A percentile compares a stretch with the other conserved stretches of the same genome.
These are phyloP conservation scores for Leishmania tarentolae DNA, from an alignment of 208 protist species.

Conservation along the genomic window DNA sequence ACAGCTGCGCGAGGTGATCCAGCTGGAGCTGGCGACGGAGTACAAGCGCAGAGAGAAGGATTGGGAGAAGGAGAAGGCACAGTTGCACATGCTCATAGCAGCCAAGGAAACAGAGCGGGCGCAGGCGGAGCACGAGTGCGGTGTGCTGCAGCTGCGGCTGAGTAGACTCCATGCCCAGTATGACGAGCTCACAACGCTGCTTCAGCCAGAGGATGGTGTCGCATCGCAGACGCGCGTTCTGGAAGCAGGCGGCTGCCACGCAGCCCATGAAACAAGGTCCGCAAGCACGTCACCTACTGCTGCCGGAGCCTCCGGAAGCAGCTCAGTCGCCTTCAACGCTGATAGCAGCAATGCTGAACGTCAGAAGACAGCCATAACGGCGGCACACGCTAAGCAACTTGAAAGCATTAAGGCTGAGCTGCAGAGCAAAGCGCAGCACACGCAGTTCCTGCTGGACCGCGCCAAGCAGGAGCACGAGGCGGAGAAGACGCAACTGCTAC, in stretches of 20 bases:
- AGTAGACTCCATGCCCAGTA: slow-evolving; percentile 24
- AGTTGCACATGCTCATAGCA: slow-evolving; percentile 30
- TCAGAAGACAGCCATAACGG: slow-evolving; percentile 19
- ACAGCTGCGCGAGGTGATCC: slow-evolving; percentile 29
- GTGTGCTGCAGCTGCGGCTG: slow-evolving; percentile 24
- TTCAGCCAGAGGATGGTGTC: slow-evolving; percentile 8
- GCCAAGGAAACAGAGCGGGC: slow-evolving; percentile 37
- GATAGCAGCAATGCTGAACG: background rate
- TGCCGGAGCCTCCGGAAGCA: background rate
- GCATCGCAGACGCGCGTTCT: background rate
- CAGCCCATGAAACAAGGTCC: background rate
- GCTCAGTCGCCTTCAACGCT: background rate
- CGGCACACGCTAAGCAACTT: slow-evolving; percentile 28
- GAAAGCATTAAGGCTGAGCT: slow-evolving; percentile 43
- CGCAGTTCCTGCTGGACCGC: slow-evolving; percentile 27
- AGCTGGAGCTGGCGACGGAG: slow-evolving; percentile 26
- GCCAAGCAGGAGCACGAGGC: slow-evolving; percentile 41
- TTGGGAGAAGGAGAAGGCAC: slow-evolving; percentile 33
- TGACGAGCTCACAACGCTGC: slow-evolving; percentile 29
- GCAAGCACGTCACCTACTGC: background rate
- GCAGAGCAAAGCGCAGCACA: slow-evolving; percentile 39
- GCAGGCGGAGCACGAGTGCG: slow-evolving; percentile 32
- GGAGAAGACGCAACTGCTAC: slow-evolving; percentile 44
- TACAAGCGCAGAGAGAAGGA: slow-evolving; percentile 28
- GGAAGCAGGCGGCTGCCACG: background rate